Evolutionary conservation across 1,284 basidiomycete species (phyloP).

Genomic region (Peniophora sp.): DNA sequence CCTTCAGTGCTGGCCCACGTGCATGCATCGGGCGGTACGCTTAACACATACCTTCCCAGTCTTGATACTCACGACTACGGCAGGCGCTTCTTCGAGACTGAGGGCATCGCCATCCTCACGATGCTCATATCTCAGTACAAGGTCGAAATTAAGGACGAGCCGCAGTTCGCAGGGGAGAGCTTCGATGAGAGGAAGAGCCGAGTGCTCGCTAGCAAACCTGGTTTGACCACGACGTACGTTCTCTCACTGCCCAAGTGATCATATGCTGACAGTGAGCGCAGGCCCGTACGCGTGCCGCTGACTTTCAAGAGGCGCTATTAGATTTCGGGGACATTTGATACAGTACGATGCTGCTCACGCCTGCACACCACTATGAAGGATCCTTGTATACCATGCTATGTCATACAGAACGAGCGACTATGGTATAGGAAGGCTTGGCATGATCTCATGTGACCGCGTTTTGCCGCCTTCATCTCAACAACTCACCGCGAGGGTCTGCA

Average conservation of each 20-base stretch:
- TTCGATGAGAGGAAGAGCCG: slow-evolving; percentile 20
- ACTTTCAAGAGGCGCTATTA: background rate
- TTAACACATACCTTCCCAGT: background rate
- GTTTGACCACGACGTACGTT: slow-evolving; percentile 18
- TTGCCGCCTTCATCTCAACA: no score
- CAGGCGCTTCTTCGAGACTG: slow-evolving; percentile 18
- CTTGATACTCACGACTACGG: background rate
- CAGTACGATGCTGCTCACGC: no score
- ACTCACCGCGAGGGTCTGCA: no score
- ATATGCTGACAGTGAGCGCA: background rate
- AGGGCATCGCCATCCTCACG: slow-evolving; percentile 17
- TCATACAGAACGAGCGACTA: no score
- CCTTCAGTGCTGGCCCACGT: slow-evolving; percentile 29
- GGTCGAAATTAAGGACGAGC: slow-evolving; percentile 21
- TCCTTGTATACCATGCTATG: no score
- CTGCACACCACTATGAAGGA: no score
- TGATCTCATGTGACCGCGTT: no score
- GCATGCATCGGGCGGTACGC: slow-evolving; percentile 34
- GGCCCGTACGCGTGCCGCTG: background rate
- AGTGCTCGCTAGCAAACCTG: slow-evolving; percentile 13
- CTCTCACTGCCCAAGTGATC: background rate
- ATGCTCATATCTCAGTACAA: slow-evolving; percentile 13
- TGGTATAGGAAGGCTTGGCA: no score
- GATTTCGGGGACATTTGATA: no score
- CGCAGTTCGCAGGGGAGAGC: slow-evolving; percentile 20